A percentile compares a stretch with the other conserved stretches of the same genome.
These are phyloP conservation scores for Amanita polypyramis DNA, from an alignment of 768 basidiomycete species.

Conservation along the genomic window DNA sequence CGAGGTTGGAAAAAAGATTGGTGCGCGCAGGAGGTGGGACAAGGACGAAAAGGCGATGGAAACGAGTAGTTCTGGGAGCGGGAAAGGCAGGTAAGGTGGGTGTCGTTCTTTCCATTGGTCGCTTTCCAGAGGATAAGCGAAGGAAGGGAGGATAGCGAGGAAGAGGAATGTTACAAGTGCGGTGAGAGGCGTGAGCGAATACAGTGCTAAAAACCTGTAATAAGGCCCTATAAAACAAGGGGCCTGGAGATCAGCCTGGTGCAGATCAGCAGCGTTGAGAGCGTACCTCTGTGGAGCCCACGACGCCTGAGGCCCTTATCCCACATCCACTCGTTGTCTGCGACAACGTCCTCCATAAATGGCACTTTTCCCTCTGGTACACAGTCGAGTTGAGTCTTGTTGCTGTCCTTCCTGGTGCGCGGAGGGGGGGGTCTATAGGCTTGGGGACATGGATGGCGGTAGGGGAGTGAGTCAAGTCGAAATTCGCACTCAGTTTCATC, in stretches of 20 bases:
- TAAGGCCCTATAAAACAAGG: constrained; percentile 46
- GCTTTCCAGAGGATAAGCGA: constrained; percentile 33
- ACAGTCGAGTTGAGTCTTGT: not conserved
- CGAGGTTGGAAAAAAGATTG: constrained; percentile 29
- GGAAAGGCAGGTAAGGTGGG: constrained; percentile 42
- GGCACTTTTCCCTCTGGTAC: constrained; percentile 4
- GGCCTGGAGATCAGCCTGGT: constrained; percentile 7
- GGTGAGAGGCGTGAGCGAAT: constrained; percentile 49
- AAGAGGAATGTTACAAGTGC: constrained; percentile 37
- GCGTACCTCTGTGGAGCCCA: constrained; percentile 22
- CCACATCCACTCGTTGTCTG: constrained; percentile 7
- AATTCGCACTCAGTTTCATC: not conserved
- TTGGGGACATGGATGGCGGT: not conserved
- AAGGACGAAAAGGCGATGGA: constrained; percentile 54
- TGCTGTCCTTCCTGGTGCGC: not conserved
- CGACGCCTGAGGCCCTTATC: constrained; percentile 22
- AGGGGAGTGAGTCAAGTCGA: not conserved
- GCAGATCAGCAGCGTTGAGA: not conserved
- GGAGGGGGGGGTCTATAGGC: not conserved
- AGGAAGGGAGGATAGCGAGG: constrained; percentile 37
- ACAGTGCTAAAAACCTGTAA: constrained; percentile 38
- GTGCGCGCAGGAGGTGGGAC: constrained; percentile 40
- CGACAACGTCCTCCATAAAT: not conserved
- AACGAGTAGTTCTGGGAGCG: constrained; percentile 54
- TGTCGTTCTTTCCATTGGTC: constrained; percentile 26